Percentiles rank a stretch among this genome's conserved stretches.
Evolutionary conservation across 495 filamentous ascomycete genomes (phyloP).

Genomic region (Sordaria brevicollis): DNA sequence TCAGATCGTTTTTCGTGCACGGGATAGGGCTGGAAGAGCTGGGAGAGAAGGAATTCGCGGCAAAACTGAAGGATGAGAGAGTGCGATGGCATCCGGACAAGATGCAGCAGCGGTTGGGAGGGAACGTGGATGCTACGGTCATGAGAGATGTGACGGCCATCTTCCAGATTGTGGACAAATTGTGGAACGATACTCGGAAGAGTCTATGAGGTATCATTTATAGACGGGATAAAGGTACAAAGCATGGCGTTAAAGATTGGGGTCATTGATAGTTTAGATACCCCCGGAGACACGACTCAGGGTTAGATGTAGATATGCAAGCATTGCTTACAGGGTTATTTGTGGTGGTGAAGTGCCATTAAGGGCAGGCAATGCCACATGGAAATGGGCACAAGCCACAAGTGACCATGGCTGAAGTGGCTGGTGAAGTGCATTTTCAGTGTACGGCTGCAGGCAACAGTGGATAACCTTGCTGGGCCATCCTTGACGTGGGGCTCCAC

Average conservation of each 20-base stretch:
- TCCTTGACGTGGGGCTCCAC: not conserved
- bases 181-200: slow-evolving; percentile 58
- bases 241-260: not conserved
- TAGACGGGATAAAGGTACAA: not conserved
- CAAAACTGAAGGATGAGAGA: slow-evolving; percentile 70
- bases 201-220: not conserved
- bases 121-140: slow-evolving; percentile 53
- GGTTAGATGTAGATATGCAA: not conserved
- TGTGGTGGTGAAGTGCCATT: not conserved
- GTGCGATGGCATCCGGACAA: slow-evolving; percentile 98
- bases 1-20: slow-evolving; percentile 32
- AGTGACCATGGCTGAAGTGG: not conserved
- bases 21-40: slow-evolving; percentile 46
- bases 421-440: not conserved
- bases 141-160: slow-evolving; percentile 71
- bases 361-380: not conserved
- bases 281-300: not conserved
- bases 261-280: too few relatives aligned
- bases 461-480: not conserved
- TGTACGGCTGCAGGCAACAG: not conserved
- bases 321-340: not conserved
- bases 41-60: slow-evolving; percentile 44
- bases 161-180: slow-evolving; percentile 78
- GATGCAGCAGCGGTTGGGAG: slow-evolving; percentile 81
- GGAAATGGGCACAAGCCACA: not conserved